Evolutionary conservation across 352 stramenopile genomes (phyloP).

Genomic region (Globisporangium okanoganense): DNA sequence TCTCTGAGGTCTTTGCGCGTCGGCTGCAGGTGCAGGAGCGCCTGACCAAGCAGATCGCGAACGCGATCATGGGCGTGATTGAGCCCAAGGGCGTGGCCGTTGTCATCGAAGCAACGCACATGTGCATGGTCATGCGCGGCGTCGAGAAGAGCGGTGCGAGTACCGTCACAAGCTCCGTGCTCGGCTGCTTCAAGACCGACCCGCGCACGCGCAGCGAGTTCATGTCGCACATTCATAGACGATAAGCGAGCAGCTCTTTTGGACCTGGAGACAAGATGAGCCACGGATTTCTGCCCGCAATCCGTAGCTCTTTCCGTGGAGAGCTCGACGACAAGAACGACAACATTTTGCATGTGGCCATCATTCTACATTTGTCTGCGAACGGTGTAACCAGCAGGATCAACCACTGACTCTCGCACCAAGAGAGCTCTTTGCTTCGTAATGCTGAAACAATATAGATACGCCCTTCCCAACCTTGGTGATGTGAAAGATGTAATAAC

Average conservation of each 20-base stretch:
- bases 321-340: background rate
- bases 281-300: too few relatives aligned
- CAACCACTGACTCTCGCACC: constrained; percentile 27
- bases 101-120: constrained; percentile 98
- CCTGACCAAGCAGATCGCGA: constrained; percentile 98
- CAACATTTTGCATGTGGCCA: constrained; percentile 2
- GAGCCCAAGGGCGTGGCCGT: constrained; percentile 97
- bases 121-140: constrained; percentile 99
- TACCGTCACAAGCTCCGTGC: constrained; percentile 96
- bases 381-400: constrained; percentile 40
- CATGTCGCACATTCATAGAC: constrained; percentile 84
- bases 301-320: background rate
- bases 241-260: constrained; percentile 27
- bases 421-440: constrained; percentile 31
- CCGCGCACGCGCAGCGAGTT: constrained; percentile 84
- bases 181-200: constrained; percentile 97
- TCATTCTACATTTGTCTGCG: constrained; percentile 10
- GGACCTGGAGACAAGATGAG: background rate
- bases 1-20: constrained; percentile 96
- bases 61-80: constrained; percentile 96
- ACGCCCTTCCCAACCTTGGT: constrained; percentile 27
- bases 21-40: constrained; percentile 99
- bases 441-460: constrained; percentile 31
- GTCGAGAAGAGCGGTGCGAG: constrained; percentile 96
- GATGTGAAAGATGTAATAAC: background rate